phyloP scores from a whole-genome alignment of 805 yeast genomes.

The Yamadazyma paraphyllophila region DNA sequence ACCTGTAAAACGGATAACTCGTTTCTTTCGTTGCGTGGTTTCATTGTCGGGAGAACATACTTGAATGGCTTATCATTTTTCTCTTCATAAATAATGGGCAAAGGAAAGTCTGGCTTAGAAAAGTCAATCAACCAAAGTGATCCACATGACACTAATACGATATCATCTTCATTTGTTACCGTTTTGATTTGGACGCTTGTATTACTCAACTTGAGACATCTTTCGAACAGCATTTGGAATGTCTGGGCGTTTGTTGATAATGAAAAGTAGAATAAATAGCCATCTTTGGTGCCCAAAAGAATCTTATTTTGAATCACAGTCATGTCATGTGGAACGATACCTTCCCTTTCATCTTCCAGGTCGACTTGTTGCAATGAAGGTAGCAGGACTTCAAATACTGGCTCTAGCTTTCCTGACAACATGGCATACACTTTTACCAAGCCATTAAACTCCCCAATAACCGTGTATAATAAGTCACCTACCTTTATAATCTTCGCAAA shows the following conservation, averaged over 20 bases:
- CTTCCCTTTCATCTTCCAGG: neutral
- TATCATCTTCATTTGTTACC: conserved; percentile 15
- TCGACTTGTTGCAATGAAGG: neutral
- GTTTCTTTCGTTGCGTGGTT: neutral
- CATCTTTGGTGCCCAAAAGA: conserved; percentile 34
- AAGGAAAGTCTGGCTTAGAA: conserved; percentile 26
- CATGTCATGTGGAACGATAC: conserved; percentile 23
- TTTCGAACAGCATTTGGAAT: neutral
- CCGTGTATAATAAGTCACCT: conserved; percentile 1
- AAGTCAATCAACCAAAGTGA: conserved; percentile 34
- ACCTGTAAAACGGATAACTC: conserved; percentile 12
- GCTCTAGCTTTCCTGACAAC: neutral
- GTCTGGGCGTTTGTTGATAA: neutral
- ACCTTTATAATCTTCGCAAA: conserved; percentile 9
- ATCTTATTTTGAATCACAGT: conserved; percentile 8
- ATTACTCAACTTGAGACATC: conserved; percentile 25
- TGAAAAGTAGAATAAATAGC: conserved; percentile 22
- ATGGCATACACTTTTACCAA: neutral
- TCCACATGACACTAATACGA: conserved; percentile 23
- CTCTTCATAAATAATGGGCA: conserved; percentile 35
- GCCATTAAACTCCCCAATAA: conserved; percentile 22
- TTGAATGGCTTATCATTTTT: conserved; percentile 27
- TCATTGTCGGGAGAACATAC: conserved; percentile 5
- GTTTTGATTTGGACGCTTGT: conserved; percentile 22
- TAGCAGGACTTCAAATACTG: neutral